Evolutionary conservation across 2,329 filamentous ascomycete genomes (phyloP).

Genomic region (Thelonectria blattea): DNA sequence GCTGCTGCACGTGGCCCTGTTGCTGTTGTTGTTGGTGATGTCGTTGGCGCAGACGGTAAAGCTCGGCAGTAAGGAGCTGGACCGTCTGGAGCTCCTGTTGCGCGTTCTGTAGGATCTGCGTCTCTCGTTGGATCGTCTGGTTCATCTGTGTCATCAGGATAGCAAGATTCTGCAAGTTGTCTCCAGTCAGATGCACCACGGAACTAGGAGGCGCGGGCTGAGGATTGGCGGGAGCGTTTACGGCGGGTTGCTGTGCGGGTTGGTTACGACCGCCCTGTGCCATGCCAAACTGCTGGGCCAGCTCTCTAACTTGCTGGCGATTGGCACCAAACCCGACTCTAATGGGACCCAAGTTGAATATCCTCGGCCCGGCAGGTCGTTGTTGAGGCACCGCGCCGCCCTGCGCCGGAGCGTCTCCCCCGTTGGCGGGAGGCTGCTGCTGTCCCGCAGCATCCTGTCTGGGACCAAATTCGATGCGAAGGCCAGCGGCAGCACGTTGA

Average conservation of each 20-base stretch:
- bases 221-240: slow-evolving; percentile 25
- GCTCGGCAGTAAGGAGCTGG: slow-evolving; percentile 70
- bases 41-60: slow-evolving; percentile 68
- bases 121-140: slow-evolving; percentile 71
- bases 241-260: slow-evolving; percentile 26
- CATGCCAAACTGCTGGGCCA: slow-evolving; percentile 67
- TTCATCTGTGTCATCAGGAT: slow-evolving; percentile 70
- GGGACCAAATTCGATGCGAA: slow-evolving; percentile 42
- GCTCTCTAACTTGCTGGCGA: slow-evolving; percentile 68
- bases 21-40: slow-evolving; percentile 40
- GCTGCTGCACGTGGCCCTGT: slow-evolving; percentile 36
- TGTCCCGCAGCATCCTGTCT: slow-evolving; percentile 28
- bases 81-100: slow-evolving; percentile 73
- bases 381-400: slow-evolving; percentile 31
- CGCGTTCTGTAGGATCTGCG: slow-evolving; percentile 65
- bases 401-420: slow-evolving; percentile 26
- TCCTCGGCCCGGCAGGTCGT: slow-evolving; percentile 54
- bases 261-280: slow-evolving; percentile 41
- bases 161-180: slow-evolving; percentile 55
- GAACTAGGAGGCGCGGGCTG: slow-evolving; percentile 27
- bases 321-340: slow-evolving; percentile 79
- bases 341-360: slow-evolving; percentile 77
- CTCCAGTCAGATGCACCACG: slow-evolving; percentile 33
- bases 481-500: slow-evolving; percentile 38
- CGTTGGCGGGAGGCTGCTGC: slow-evolving; percentile 35